Percentiles rank a stretch among this genome's conserved stretches.
phyloP scores from a whole-genome alignment of 2,329 filamentous ascomycete genomes.

The Cercospora citrullina region DNA sequence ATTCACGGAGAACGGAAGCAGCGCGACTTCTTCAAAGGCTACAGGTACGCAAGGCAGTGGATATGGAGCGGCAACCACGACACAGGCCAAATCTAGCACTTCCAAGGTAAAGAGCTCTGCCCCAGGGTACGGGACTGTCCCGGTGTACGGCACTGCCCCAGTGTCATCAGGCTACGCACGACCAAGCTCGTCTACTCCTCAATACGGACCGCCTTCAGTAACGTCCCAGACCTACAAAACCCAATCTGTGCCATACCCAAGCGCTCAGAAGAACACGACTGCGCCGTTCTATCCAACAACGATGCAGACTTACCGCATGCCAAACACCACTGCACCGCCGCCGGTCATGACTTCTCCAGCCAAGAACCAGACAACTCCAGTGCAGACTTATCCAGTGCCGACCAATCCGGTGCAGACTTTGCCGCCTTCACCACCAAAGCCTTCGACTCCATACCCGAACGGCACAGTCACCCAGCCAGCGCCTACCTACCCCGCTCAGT shows the following conservation, averaged over 20 bases:
- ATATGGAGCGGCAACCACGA: not conserved
- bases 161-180: not conserved
- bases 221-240: not conserved
- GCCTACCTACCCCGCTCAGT: conserved; percentile 5
- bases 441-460: conserved; percentile 3
- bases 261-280: not conserved
- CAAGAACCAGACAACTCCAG: not conserved
- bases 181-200: not conserved
- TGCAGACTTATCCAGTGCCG: not conserved
- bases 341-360: conserved; percentile 5
- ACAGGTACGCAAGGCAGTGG: conserved; percentile 1
- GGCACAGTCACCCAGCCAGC: conserved; percentile 2
- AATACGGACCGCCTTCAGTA: not conserved
- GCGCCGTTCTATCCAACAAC: not conserved
- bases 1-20: conserved; percentile 16
- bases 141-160: not conserved
- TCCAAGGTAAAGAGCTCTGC: not conserved
- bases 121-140: not conserved
- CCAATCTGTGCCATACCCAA: not conserved
- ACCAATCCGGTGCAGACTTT: not conserved
- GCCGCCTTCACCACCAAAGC: conserved; percentile 1
- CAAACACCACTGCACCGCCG: conserved; percentile 6
- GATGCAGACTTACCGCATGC: not conserved
- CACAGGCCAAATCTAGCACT: conserved; percentile 1
- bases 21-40: conserved; percentile 17